These are phyloP conservation scores for Articulospora tetracladia DNA, from an alignment of 495 filamentous ascomycete genomes.

Conservation along the genomic window DNA sequence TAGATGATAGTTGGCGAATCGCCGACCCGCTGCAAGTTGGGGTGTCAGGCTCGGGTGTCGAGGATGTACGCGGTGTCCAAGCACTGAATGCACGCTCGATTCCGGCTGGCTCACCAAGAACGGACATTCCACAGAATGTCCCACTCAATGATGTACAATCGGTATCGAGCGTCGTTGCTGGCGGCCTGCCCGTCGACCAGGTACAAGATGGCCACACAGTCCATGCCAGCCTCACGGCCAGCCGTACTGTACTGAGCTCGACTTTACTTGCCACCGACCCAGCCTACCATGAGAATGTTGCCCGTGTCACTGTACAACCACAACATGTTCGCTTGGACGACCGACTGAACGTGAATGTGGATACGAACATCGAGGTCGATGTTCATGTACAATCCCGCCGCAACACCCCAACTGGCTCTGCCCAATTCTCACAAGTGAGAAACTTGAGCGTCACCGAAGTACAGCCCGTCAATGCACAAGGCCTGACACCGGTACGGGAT, in stretches of 20 bases:
- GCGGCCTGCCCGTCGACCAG: background rate
- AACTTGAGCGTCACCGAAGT: background rate
- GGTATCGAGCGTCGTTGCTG: background rate
- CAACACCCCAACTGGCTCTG: background rate
- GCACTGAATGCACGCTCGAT: background rate
- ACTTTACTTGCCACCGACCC: background rate
- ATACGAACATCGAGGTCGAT: background rate
- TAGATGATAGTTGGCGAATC: background rate
- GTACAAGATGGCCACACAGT: background rate
- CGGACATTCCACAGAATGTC: background rate
- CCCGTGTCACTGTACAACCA: background rate
- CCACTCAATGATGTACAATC: background rate
- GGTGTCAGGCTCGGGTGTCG: background rate
- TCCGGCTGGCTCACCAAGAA: background rate
- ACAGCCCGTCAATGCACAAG: background rate
- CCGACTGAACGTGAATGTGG: background rate
- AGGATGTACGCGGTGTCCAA: background rate
- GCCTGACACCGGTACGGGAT: background rate
- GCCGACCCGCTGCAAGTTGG: background rate
- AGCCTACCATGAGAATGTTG: background rate
- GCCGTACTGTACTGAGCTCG: background rate
- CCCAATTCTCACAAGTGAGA: background rate
- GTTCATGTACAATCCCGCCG: background rate
- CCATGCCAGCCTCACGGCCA: background rate
- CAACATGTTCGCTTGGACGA: background rate